Conservation (phyloP, 306 rosid genomes). For the Citrullus amarus region DNA sequence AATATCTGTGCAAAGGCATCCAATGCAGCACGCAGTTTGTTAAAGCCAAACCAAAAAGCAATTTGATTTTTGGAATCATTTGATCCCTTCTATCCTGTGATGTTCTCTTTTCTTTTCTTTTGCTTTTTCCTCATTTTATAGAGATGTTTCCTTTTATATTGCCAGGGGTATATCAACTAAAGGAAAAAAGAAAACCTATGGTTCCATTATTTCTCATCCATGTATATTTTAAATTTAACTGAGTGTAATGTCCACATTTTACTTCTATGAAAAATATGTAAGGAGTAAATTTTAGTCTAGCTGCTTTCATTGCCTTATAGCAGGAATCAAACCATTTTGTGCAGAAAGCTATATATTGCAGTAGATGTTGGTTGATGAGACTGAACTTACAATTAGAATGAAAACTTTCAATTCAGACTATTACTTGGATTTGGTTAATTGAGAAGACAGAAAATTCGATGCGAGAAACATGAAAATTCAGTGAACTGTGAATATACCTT, state of each 20-base stretch:
- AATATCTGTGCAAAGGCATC: constrained; percentile 11
- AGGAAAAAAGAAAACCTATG: not conserved
- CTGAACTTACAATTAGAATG: not conserved
- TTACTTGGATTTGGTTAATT: not conserved
- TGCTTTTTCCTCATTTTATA: not conserved
- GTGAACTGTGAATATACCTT: not conserved
- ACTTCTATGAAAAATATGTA: not conserved
- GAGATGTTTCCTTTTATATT: not conserved
- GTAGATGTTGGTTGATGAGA: not conserved
- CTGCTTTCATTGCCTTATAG: not conserved
- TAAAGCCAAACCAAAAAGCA: not conserved
- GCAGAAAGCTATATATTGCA: not conserved
- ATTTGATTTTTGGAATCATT: not conserved
- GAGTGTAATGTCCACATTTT: not conserved
- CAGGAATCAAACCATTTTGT: not conserved
- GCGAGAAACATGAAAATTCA: not conserved
- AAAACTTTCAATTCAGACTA: not conserved
- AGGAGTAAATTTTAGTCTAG: not conserved
- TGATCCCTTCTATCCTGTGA: not conserved
- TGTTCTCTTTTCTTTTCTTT: not conserved
- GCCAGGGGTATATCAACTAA: not conserved
- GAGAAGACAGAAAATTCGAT: not conserved
- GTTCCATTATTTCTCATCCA: not conserved
- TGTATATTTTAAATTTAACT: not conserved
- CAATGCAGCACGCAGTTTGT: not conserved